Conservation (phyloP, 148 eudicot species). For the Diospyros kaki region DNA sequence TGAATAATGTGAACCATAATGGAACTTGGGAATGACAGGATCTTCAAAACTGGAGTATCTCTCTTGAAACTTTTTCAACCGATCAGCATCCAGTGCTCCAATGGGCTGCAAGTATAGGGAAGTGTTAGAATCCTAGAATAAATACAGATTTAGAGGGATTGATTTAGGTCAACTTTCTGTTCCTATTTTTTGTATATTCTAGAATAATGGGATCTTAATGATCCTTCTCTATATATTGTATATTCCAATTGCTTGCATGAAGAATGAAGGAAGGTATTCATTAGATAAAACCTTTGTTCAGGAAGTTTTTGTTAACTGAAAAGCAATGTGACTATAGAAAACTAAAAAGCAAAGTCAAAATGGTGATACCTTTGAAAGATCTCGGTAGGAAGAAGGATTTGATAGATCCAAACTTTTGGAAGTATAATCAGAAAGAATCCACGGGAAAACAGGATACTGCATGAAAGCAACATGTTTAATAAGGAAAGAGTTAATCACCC, state of each 20-base stretch:
- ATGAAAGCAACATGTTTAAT: conserved; percentile 23
- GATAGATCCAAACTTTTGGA: conserved; percentile 73
- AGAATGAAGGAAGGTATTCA: too few relatives aligned
- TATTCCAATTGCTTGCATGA: too few relatives aligned
- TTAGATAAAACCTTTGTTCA: too few relatives aligned
- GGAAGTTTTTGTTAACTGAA: conserved; percentile 19
- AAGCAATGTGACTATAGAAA: neutral
- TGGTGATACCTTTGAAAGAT: conserved; percentile 78
- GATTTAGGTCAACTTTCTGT: too few relatives aligned
- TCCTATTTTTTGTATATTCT: too few relatives aligned
- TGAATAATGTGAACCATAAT: conserved; percentile 98
- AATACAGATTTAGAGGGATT: too few relatives aligned
- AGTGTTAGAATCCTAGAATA: neutral
- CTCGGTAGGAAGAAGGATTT: conserved; percentile 79
- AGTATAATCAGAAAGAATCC: conserved; percentile 95
- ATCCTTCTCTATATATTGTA: too few relatives aligned
- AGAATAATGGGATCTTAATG: too few relatives aligned
- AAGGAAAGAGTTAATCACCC: conserved; percentile 1
- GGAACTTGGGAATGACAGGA: conserved; percentile 93
- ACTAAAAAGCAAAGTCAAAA: conserved; percentile 10
- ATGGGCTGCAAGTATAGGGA: conserved; percentile 58
- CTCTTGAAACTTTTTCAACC: conserved; percentile 83
- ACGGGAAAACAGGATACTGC: conserved; percentile 99
- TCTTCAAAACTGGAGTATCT: conserved; percentile 91
- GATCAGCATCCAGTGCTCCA: conserved; percentile 85